Evolutionary conservation across 306 rosid genomes (phyloP).

Genomic region (Vicia sativa): DNA sequence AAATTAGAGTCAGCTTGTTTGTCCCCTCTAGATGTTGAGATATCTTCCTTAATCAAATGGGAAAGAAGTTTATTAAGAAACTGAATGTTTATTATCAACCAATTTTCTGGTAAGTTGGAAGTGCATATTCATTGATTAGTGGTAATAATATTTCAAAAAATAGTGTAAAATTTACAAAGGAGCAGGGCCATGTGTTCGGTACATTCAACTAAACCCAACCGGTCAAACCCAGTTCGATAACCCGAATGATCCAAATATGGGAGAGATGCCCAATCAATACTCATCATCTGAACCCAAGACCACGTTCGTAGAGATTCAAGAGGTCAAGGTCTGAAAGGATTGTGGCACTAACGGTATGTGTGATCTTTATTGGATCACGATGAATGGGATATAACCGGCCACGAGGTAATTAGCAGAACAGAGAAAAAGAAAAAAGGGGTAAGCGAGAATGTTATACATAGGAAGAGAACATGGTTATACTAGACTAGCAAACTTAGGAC

Average conservation of each 20-base stretch:
- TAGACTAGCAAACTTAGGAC: neutral
- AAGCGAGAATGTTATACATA: neutral
- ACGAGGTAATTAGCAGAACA: neutral
- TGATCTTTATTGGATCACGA: neutral
- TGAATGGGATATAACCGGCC: neutral
- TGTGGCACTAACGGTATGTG: neutral
- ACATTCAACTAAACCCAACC: neutral
- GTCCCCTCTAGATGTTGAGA: slow-evolving; percentile 53
- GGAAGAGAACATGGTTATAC: neutral
- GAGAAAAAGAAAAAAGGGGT: neutral
- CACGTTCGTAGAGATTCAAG: neutral
- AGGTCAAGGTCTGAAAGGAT: neutral
- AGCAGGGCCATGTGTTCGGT: neutral
- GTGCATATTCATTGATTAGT: slow-evolving; percentile 4
- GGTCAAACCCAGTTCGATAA: neutral
- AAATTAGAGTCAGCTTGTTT: slow-evolving; percentile 48
- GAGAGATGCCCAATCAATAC: neutral
- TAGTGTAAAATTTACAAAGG: neutral
- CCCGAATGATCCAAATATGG: neutral
- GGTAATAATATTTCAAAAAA: neutral
- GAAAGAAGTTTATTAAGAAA: slow-evolving; percentile 55
- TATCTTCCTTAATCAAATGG: slow-evolving; percentile 61
- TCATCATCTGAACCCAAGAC: neutral
- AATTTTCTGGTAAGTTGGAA: neutral
- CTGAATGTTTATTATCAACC: neutral